Evolutionary conservation across 2,329 filamentous ascomycete genomes (phyloP), one percentile per base, ranked within the genome.

Genomic region (Zasmidium angulare): DNA sequence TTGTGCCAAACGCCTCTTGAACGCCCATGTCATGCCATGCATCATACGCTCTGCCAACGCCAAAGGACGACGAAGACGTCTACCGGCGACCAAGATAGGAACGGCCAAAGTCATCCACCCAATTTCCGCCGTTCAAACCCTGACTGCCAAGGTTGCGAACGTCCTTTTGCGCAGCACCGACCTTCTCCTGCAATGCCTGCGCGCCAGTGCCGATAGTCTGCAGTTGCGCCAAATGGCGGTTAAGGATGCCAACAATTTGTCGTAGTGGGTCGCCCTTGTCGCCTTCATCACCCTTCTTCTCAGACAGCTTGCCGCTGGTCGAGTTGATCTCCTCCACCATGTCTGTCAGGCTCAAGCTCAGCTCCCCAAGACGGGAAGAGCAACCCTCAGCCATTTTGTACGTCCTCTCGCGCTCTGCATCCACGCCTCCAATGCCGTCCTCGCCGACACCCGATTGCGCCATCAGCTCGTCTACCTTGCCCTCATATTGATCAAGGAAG

Each of bases 251-350:
- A 55, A 98, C 93, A 70, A 99, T 96, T 77, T 97, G 92, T 67
- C 91, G 93, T 72, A 98, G 83, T 89, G 97, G 73, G 56, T 71
- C 66, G 36, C 54, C 54, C n/a, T 66, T 61, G 2, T 66, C 63
- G 74, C 95, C 90, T 77, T 96, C 96, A 76, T 84, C 89, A 59
- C 89, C 91, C 82, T 96, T 96, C 82, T 87, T 63, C 23, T 59
- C 64, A 3, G 63, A 93, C 66, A 99, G 79, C 22, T 88, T 91
- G 56, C 90, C 85, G n/a, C 91, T 95, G 63, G 96, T 93, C 67
- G 88, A 86, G 74, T 99, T 99, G 73, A 99, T 96, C 77, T 98
- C 95, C 73, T 96, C 93, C 68, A 99, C 96, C 92, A 99, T 98
- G 78, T 91, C 93, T 50, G 86, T 87, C 63, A 99, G 81, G 72